Percentiles rank a stretch among this genome's conserved stretches.
Evolutionary conservation across 768 basidiomycete species (phyloP).

Genomic region (Candolleomyces eurysporus): DNA sequence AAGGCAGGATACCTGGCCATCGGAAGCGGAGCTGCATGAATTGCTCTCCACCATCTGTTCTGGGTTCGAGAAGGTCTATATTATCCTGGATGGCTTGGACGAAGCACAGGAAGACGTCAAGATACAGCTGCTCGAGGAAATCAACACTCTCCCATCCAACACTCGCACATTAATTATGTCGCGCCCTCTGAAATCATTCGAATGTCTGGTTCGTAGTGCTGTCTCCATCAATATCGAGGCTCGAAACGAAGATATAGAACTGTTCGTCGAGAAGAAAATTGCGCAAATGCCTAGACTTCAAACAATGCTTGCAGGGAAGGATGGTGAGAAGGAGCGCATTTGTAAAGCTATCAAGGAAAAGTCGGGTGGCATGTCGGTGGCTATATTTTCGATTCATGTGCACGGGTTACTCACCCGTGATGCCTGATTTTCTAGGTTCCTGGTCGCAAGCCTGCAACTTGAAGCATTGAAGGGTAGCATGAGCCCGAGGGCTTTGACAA

Average conservation of each 20-base stretch:
- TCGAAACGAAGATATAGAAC: neutral
- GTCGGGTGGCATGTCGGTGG: slow-evolving; percentile 6
- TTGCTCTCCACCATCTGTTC: neutral
- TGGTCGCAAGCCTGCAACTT: slow-evolving; percentile 1
- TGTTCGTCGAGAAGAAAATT: neutral
- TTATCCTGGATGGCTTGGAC: neutral
- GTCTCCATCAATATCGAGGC: neutral
- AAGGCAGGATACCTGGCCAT: neutral
- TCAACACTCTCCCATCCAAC: neutral
- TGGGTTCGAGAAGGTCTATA: neutral
- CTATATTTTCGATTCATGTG: neutral
- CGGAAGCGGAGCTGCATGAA: neutral
- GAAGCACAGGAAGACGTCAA: neutral
- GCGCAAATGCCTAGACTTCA: neutral
- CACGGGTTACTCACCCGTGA: neutral
- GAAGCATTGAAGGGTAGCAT: neutral
- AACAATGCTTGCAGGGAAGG: neutral
- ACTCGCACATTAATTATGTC: neutral
- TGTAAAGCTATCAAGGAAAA: neutral
- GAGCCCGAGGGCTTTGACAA: neutral
- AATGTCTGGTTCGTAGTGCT: neutral
- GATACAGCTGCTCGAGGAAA: neutral
- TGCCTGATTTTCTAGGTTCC: neutral
- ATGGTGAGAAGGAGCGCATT: neutral
- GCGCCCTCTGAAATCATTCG: neutral